Base-by-base conservation (phyloP, 192 early-diverging fungal genomes). In the Fimicolochytrium jonesii region DNA sequence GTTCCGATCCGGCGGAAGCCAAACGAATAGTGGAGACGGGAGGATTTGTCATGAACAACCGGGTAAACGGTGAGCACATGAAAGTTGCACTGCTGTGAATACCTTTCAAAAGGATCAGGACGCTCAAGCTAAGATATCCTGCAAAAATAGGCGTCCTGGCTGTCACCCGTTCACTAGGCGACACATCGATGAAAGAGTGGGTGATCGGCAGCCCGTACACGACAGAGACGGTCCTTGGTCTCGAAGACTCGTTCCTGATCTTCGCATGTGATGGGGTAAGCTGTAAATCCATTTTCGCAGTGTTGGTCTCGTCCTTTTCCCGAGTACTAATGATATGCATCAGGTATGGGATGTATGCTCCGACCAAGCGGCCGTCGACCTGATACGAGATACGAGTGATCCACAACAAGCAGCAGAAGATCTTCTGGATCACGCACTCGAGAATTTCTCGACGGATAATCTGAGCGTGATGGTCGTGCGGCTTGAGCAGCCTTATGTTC, bases 331-430 rank as follows among this genome's bases (percentile, higher is more conserved):
- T n/a, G n/a, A n/a, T n/a, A 56, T 36, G 48, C 17, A 23, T 7
- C 46, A 93, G 91, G 74, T 99, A 35, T 97, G 96, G 96, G 96
- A 99, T 76, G 94, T 95, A 10, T 97, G 95, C 73, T 79, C 87
- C 13, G 96, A 99, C 68, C 91, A 97, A 71, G 81, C 88, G 44
- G 96, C 95, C 0, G 85, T 94, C 2, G 90, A 97, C 64, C 71
- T 95, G 54, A 75, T 97, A 48, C 81, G 84, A 73, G 84, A 85
- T n/a, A 74, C 84, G 11, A 29, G 64, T 13, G 87, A 92, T 63
- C 91, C 93, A 18, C 85, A 88, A 49, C 72, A 80, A 37, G 93
- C 93, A 0, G 86, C 90, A 57, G 84, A 88, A 47, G 68, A 79
- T 22, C 76, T 99, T 30, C 71, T 96, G 59, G 82, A 91, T 34